Evolutionary conservation across 1,284 basidiomycete species (phyloP).

Genomic region (Tylopilus sp.): DNA sequence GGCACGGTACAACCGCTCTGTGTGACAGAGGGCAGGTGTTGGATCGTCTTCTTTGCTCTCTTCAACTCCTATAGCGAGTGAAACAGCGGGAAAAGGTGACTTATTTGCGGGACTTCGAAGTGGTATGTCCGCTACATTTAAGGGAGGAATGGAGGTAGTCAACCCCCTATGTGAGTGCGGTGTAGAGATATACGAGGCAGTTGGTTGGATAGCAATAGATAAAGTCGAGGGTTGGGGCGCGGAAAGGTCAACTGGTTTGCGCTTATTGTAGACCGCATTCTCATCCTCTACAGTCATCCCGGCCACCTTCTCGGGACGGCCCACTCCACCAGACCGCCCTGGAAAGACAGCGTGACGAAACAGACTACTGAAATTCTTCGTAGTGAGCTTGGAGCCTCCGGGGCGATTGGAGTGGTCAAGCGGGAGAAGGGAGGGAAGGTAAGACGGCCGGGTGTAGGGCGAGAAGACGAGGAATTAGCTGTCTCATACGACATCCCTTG

Average conservation of each 20-base stretch:
- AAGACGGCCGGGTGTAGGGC: slow-evolving; percentile 1
- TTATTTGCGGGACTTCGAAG: slow-evolving; percentile 15
- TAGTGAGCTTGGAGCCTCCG: background rate
- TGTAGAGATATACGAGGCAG: slow-evolving; percentile 1
- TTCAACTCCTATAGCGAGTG: slow-evolving; percentile 8
- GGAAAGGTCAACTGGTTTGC: background rate
- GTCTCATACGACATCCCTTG: slow-evolving; percentile 14
- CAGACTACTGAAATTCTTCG: slow-evolving; percentile 3
- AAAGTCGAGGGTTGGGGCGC: background rate
- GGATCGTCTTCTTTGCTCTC: slow-evolving; percentile 8
- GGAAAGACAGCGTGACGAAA: slow-evolving; percentile 14
- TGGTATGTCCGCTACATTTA: slow-evolving; percentile 8
- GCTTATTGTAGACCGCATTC: background rate
- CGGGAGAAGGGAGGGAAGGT: slow-evolving; percentile 19
- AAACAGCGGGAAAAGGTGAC: slow-evolving; percentile 12
- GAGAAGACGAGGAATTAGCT: slow-evolving; percentile 6
- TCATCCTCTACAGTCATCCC: slow-evolving; percentile 3
- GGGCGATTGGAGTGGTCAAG: slow-evolving; percentile 1
- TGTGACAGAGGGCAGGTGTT: slow-evolving; percentile 10
- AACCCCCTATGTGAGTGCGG: slow-evolving; percentile 2
- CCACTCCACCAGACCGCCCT: background rate
- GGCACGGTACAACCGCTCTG: slow-evolving; percentile 30
- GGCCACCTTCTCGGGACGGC: slow-evolving; percentile 1
- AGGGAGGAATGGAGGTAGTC: slow-evolving; percentile 11
- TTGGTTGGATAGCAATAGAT: slow-evolving; percentile 2